Evolutionary conservation across 208 protist species (phyloP), one percentile per base, ranked within the genome.

Genomic region (Crithidia thermophila): DNA sequence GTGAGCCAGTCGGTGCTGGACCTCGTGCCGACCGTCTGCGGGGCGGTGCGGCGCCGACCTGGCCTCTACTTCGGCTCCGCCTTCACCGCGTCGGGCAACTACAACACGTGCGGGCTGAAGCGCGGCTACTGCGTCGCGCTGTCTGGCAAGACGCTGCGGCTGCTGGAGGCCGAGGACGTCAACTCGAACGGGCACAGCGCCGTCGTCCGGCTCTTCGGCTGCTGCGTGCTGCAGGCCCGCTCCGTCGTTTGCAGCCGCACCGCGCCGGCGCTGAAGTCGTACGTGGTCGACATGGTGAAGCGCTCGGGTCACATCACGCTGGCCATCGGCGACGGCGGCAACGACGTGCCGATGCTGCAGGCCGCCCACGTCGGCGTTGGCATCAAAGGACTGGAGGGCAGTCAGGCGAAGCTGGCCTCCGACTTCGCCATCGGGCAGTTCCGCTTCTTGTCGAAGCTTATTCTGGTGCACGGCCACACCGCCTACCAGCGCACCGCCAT

Each of bases 311-410:
- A 85, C 57, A 75, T 91, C 42, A 94, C 89, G 13, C 77, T 98
- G 20, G 81, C 95, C 9, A 94, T 98, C 65, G 96, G 96, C 28
- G 97, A 98, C 77, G 97, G 96, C 34, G 94, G 88, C 28, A 98
- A 98, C 79, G 94, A 98, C 79, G 93, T 98, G 4, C 65, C 87
- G 30, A 98, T 98, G 95, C 97, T 98, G 72, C 93, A 97, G 74
- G 82, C 82, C 33, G 95, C 93, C 5, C 75, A 95, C 63, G 79
- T 98, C 14, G 94, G 94, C 30, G 80, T 98, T 23, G 94, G 94
- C 37, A 94, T 98, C 14, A 75, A 77, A 45, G 96, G 96, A 9
- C 84, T 77, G 34, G 96, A 98, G 75, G 94, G 96, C 14, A 77
- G 66, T 33, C 93, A 98, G 79, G 96, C 96, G 4, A 71, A 91